Base-by-base conservation (phyloP, 176 grass and related monocot genomes). In the Eleusine indica region DNA sequence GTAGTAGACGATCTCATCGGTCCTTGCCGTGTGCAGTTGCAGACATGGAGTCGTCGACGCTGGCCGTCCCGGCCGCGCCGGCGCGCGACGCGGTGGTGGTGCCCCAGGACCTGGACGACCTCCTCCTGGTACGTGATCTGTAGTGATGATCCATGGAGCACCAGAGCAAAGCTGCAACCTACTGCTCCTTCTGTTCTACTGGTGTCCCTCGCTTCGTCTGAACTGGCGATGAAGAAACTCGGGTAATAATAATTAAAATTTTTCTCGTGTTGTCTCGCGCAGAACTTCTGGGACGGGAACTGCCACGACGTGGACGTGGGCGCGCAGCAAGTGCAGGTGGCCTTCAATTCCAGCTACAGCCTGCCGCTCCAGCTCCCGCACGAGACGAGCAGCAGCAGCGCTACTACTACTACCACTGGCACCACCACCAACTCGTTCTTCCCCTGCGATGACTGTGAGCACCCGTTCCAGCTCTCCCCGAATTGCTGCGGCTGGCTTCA, bases 211-310 rank as follows among this genome's bases (percentile, higher is more conserved):
- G 13, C 5, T 32, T 70, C 47, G 32, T 47, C 42, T 72, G 67
- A 86, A 89, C 74, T 25, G 61, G 14, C 14, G 30, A 38, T 17
- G 61, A 64, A 21, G 19, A 60, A 60, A 62, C 58, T 8, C 0
- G 9, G 25, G 22, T 12, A 12, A 10, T 25, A 13, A 3, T 14
- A 6, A 67, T 17, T 67, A 18, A 37, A 38, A 67, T 39, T 37
- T 37, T 67, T 5, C 7, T 37, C 5, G 61, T 25, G 57, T 73
- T 12, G 8, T 14, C 30, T 69, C 9, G 5, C 35, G 79, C 74
- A 99, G 97, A 91, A 79, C 68, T 94, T 99, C 75, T 96, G 91
- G 97, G 86, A 91, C 79, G 75, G 87, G 12, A 86, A 49, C 75
- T 77, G 67, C 79, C 51, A 60, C 51, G 79, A 71, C 75, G 90